A percentile compares a stretch with the other conserved stretches of the same genome.
phyloP scores from a whole-genome alignment of 371 early-diverging fungal genomes.

The Scutellospora calospora region DNA sequence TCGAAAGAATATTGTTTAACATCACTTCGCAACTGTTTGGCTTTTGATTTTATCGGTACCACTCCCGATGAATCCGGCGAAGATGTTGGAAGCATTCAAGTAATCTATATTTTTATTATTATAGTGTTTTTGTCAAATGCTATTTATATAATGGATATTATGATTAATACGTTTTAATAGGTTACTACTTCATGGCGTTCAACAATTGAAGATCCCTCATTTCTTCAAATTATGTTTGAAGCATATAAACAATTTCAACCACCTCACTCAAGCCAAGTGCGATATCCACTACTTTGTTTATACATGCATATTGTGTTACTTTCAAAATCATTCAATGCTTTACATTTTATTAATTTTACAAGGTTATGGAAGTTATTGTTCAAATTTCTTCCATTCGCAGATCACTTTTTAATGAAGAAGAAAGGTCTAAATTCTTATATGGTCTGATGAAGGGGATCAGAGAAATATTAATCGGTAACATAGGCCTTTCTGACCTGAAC shows the following conservation, averaged over 20 bases:
- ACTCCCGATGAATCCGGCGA: constrained; percentile 87
- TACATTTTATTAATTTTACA: constrained; percentile 10
- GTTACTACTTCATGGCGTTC: constrained; percentile 84
- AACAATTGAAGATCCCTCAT: constrained; percentile 71
- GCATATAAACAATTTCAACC: constrained; percentile 70
- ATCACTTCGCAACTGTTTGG: constrained; percentile 75
- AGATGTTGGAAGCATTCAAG: constrained; percentile 81
- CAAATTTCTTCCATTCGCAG: constrained; percentile 83
- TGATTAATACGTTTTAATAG: constrained; percentile 49
- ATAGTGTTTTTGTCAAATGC: no score
- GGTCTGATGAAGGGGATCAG: constrained; percentile 77
- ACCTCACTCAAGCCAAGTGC: constrained; percentile 58
- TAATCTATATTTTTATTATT: constrained; percentile 50
- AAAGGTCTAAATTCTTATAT: constrained; percentile 72
- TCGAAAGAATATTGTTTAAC: constrained; percentile 67
- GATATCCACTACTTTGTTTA: neutral
- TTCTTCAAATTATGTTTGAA: constrained; percentile 76
- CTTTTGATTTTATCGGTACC: constrained; percentile 90
- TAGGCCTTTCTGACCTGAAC: constrained; percentile 74
- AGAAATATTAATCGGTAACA: constrained; percentile 68
- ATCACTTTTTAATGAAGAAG: constrained; percentile 80
- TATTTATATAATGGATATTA: neutral
- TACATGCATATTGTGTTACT: neutral
- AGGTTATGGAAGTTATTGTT: constrained; percentile 87
- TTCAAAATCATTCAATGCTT: neutral